Conservation (phyloP, 129 eudicot species). For the Pseudognaphalium luteoalbum region DNA sequence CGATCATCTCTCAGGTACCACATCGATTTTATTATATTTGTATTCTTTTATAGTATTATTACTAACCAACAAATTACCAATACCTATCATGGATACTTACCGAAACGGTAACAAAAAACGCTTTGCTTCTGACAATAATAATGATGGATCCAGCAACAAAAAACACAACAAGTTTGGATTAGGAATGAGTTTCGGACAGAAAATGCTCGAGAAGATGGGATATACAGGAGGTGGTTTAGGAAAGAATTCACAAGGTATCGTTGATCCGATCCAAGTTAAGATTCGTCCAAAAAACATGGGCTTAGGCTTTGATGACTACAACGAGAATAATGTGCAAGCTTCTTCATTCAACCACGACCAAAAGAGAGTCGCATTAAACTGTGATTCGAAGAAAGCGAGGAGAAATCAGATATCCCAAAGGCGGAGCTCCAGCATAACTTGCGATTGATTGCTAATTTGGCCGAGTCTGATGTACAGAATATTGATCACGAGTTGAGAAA, state of each 20-base stretch:
- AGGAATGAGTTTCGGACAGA: slow-evolving; percentile 48
- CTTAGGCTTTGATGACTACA: slow-evolving; percentile 37
- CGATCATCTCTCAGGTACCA: too few relatives aligned
- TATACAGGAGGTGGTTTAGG: slow-evolving; percentile 78
- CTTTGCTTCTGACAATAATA: too few relatives aligned
- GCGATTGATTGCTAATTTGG: slow-evolving; percentile 47
- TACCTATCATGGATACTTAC: too few relatives aligned
- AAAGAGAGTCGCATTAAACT: not conserved
- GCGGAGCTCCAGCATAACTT: slow-evolving; percentile 40
- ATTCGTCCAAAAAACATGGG: slow-evolving; percentile 41
- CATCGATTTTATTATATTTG: too few relatives aligned
- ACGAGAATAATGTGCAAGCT: not conserved
- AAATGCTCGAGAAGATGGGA: slow-evolving; percentile 70
- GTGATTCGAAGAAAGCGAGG: slow-evolving; percentile 44
- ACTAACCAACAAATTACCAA: too few relatives aligned
- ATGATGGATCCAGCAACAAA: too few relatives aligned
- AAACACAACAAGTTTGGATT: too few relatives aligned
- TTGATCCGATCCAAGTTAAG: slow-evolving; percentile 39
- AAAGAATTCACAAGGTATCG: slow-evolving; percentile 60
- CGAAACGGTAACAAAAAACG: too few relatives aligned
- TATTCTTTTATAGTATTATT: too few relatives aligned
- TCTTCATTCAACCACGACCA: not conserved
- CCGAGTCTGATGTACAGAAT: slow-evolving; percentile 55
- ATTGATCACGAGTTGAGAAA: slow-evolving; percentile 55
- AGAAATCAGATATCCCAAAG: slow-evolving; percentile 38